Percentiles rank a stretch among this genome's conserved stretches.
phyloP scores from a whole-genome alignment of 345 rosid species.

The Arabis hirsuta region DNA sequence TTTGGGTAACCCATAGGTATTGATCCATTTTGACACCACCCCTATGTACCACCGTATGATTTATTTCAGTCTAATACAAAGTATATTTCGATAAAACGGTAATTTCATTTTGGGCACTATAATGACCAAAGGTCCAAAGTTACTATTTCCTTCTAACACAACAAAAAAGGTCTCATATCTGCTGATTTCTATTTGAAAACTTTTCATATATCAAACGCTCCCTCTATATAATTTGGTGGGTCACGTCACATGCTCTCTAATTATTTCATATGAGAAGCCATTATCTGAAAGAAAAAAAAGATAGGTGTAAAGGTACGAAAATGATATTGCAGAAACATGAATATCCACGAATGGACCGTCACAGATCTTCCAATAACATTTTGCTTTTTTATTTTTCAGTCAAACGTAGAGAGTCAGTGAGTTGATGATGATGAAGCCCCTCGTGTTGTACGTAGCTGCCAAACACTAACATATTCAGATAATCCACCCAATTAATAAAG shows the following conservation, averaged over 20 bases:
- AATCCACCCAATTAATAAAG: slow-evolving; percentile 35
- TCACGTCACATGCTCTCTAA: slow-evolving; percentile 40
- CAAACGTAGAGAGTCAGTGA: slow-evolving; percentile 40
- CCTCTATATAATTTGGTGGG: slow-evolving; percentile 32
- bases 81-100: no score
- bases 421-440: slow-evolving; percentile 43
- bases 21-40: no score
- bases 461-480: slow-evolving; percentile 38
- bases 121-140: background rate
- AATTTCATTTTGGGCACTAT: background rate
- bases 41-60: no score
- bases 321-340: slow-evolving; percentile 34
- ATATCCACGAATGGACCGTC: slow-evolving; percentile 44
- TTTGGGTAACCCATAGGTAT: no score
- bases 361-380: slow-evolving; percentile 40
- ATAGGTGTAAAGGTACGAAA: slow-evolving; percentile 34
- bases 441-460: slow-evolving; percentile 42
- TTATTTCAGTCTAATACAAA: background rate
- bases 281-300: slow-evolving; percentile 20
- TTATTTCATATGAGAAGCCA: slow-evolving; percentile 39
- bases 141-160: background rate
- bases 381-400: slow-evolving; percentile 20
- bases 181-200: background rate
- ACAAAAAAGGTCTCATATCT: background rate
- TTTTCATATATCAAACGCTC: slow-evolving; percentile 22